These are phyloP conservation scores for Nannochloropsis gaditana DNA, from an alignment of 108 stramenopile species.

Conservation along the genomic window DNA sequence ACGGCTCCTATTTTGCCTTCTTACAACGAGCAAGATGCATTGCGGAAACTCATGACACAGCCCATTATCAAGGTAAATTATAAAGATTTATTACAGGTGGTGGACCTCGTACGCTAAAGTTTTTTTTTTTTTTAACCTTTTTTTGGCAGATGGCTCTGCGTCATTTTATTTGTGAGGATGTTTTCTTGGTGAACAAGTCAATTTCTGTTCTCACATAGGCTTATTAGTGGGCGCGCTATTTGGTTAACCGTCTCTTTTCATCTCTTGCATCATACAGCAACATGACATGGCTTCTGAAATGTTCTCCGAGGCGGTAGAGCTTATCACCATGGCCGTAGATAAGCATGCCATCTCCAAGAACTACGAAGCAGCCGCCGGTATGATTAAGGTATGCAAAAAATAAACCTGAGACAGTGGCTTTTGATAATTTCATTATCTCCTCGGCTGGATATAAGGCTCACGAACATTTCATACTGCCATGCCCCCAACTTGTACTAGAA, in stretches of 20 bases:
- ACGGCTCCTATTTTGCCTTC: background rate
- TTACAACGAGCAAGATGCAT: constrained; percentile 6
- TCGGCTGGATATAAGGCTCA: too few species aligned
- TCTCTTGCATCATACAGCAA: background rate
- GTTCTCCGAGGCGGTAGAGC: constrained; percentile 30
- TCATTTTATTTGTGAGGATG: background rate
- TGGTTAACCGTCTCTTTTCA: too few species aligned
- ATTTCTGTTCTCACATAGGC: background rate
- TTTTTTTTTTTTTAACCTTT: too few species aligned
- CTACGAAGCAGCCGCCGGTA: constrained; percentile 28
- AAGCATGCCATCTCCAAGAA: constrained; percentile 33
- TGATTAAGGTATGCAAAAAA: background rate
- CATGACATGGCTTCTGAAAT: constrained; percentile 35
- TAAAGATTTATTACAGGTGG: background rate
- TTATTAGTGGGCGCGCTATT: background rate
- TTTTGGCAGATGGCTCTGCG: too few species aligned
- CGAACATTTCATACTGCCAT: too few species aligned
- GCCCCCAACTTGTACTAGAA: background rate
- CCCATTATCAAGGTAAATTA: background rate
- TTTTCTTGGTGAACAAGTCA: background rate
- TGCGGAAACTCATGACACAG: background rate
- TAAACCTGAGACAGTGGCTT: too few species aligned
- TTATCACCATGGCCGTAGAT: constrained; percentile 43
- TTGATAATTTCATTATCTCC: too few species aligned
- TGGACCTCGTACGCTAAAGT: background rate